Evolutionary conservation across 176 grass and related monocot genomes (phyloP).

Genomic region (Cocos nucifera): DNA sequence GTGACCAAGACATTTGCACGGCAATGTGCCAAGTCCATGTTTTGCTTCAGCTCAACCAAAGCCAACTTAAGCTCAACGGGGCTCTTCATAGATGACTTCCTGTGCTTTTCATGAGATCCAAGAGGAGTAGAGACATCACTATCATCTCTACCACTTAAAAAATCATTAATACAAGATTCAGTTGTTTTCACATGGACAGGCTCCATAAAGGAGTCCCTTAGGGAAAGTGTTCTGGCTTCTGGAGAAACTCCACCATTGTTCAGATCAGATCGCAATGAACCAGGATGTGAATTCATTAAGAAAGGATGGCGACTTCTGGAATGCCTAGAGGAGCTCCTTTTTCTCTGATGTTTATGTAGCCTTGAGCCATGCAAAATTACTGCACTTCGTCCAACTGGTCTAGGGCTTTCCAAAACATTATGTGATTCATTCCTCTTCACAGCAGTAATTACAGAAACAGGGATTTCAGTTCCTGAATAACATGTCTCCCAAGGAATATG

Average conservation of each 20-base stretch:
- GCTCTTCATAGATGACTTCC: constrained; percentile 48
- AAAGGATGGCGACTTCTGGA: constrained; percentile 13
- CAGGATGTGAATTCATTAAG: constrained; percentile 19
- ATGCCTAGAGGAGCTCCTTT: constrained; percentile 48
- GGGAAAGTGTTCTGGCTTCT: background rate
- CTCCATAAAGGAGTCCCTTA: background rate
- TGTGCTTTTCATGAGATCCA: constrained; percentile 41
- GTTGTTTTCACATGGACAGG: constrained; percentile 9
- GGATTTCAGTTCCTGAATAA: constrained; percentile 10
- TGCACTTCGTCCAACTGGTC: constrained; percentile 28
- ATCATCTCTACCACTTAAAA: constrained; percentile 58
- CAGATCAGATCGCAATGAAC: constrained; percentile 18
- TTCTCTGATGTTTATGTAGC: constrained; percentile 58
- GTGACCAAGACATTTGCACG: constrained; percentile 62
- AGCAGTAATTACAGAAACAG: background rate
- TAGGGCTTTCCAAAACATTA: constrained; percentile 3
- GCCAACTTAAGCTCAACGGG: constrained; percentile 34
- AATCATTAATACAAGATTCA: constrained; percentile 23
- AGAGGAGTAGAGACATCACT: constrained; percentile 65
- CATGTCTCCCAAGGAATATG: constrained; percentile 9
- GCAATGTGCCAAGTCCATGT: constrained; percentile 57
- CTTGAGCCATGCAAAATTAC: constrained; percentile 27
- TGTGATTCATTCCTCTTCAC: constrained; percentile 9
- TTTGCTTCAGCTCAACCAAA: constrained; percentile 61
- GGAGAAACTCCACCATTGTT: background rate